A percentile compares a stretch with the other conserved stretches of the same genome.
phyloP scores from a whole-genome alignment of 2,329 filamentous ascomycete species.

The Metarhizium humberi region DNA sequence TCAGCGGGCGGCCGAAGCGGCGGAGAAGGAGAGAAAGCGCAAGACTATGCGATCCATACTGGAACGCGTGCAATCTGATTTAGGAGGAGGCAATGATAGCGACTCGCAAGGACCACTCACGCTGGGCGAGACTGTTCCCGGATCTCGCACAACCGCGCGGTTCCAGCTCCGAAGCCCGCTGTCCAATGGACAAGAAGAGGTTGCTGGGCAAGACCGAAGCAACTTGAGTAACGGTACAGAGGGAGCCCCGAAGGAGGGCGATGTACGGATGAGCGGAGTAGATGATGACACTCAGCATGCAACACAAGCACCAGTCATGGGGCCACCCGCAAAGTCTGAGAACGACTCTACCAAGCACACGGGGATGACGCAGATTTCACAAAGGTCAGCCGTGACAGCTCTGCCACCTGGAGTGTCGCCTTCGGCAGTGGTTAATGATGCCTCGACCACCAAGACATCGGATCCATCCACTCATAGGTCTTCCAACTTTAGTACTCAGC shows the following conservation, averaged over 20 bases:
- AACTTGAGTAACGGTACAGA: slow-evolving; percentile 42
- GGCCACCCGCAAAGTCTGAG: slow-evolving; percentile 33
- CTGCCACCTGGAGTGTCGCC: slow-evolving; percentile 49
- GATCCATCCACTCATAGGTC: slow-evolving; percentile 57
- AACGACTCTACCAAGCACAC: slow-evolving; percentile 29
- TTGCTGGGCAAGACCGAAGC: slow-evolving; percentile 14
- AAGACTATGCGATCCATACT: slow-evolving; percentile 48
- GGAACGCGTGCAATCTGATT: slow-evolving; percentile 41
- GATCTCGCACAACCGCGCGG: slow-evolving; percentile 38
- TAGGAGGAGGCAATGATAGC: slow-evolving; percentile 39
- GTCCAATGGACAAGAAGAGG: slow-evolving; percentile 47
- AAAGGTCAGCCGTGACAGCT: slow-evolving; percentile 50
- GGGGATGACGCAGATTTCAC: slow-evolving; percentile 52
- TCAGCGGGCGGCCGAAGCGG: slow-evolving; percentile 49
- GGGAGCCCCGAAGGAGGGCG: slow-evolving; percentile 24
- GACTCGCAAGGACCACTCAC: slow-evolving; percentile 48
- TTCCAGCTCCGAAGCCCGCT: slow-evolving; percentile 48
- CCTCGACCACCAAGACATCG: slow-evolving; percentile 87
- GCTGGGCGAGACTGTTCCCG: slow-evolving; percentile 56
- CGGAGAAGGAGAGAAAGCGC: slow-evolving; percentile 54
- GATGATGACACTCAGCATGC: slow-evolving; percentile 37
- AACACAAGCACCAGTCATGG: slow-evolving; percentile 38
- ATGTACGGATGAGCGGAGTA: slow-evolving; percentile 53
- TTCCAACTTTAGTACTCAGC: slow-evolving; percentile 60
- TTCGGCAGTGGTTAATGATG: slow-evolving; percentile 64